A percentile compares a stretch with the other conserved stretches of the same genome.
Conservation (phyloP, 208 protist species). For the Leptomonas pyrrhocoris region DNA sequence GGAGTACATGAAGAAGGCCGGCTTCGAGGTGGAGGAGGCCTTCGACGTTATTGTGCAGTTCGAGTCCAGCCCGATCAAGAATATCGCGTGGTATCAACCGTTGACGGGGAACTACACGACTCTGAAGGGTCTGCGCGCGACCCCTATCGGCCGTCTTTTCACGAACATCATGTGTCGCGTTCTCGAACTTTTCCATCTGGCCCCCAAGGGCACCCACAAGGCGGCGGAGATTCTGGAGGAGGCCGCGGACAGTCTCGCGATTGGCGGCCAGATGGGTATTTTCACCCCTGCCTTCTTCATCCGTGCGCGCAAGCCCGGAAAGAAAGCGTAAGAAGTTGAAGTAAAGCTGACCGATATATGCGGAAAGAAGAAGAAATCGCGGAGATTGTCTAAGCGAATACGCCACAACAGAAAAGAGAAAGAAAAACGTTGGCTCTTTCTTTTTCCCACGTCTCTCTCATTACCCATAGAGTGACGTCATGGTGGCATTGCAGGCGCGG, state of each 20-base stretch:
- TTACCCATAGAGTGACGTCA: too few relatives aligned
- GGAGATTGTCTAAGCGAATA: too few relatives aligned
- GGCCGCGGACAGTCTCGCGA: conserved; percentile 89
- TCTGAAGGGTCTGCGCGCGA: conserved; percentile 76
- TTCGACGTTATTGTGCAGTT: conserved; percentile 74
- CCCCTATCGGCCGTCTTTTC: conserved; percentile 78
- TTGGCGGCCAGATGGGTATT: conserved; percentile 87
- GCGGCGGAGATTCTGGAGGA: conserved; percentile 89
- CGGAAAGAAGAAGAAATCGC: too few relatives aligned
- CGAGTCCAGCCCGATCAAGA: conserved; percentile 72
- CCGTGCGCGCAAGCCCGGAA: conserved; percentile 84
- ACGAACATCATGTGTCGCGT: conserved; percentile 81
- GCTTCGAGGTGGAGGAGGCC: conserved; percentile 91
- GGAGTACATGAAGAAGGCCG: conserved; percentile 87
- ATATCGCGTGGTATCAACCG: conserved; percentile 90
- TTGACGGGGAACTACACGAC: conserved; percentile 75
- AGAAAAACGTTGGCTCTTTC: too few relatives aligned
- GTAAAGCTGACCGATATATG: too few relatives aligned
- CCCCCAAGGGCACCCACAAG: conserved; percentile 81
- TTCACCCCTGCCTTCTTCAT: conserved; percentile 95
- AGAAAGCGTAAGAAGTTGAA: conserved; percentile 29
- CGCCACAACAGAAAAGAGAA: too few relatives aligned
- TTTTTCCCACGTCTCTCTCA: too few relatives aligned
- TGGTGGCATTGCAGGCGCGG: too few relatives aligned
- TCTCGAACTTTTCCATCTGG: conserved; percentile 76